Evolutionary conservation across 306 rosid species (phyloP).

Genomic region (Cucurbita maxima): DNA sequence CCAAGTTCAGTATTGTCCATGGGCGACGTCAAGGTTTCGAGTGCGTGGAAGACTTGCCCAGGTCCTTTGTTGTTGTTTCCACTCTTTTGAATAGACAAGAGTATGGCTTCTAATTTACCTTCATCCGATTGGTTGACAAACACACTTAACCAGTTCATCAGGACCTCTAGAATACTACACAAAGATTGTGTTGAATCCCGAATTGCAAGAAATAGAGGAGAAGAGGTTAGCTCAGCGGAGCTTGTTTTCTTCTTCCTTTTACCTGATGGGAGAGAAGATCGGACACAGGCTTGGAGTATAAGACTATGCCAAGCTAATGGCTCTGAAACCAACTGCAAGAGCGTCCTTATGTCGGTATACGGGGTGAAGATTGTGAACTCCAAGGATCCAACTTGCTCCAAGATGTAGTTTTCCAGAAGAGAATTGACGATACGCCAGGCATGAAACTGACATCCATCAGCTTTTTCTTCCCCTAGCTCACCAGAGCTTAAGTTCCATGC

Average conservation of each 20-base stretch:
- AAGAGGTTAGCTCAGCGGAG: constrained; percentile 27
- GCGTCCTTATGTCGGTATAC: constrained; percentile 32
- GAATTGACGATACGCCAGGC: constrained; percentile 55
- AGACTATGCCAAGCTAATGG: constrained; percentile 95
- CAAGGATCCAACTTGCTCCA: constrained; percentile 29
- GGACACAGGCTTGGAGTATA: constrained; percentile 60
- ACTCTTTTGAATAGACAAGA: constrained; percentile 26
- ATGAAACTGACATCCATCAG: constrained; percentile 21
- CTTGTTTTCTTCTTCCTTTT: constrained; percentile 88
- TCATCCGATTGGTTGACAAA: constrained; percentile 45
- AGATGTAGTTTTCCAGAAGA: constrained; percentile 49
- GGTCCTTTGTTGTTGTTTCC: constrained; percentile 49
- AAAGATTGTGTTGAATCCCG: constrained; percentile 43
- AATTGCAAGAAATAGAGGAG: constrained; percentile 24
- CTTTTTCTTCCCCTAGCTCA: constrained; percentile 33
- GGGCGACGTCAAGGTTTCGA: constrained; percentile 37
- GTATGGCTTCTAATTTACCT: constrained; percentile 36
- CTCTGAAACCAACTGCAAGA: constrained; percentile 66
- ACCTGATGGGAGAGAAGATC: constrained; percentile 61
- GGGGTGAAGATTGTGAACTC: constrained; percentile 37
- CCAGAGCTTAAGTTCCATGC: constrained; percentile 70
- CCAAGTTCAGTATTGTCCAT: constrained; percentile 35
- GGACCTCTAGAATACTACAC: constrained; percentile 35
- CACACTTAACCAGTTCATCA: constrained; percentile 44
- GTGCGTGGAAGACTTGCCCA: constrained; percentile 41